Base-by-base conservation (phyloP, 1,139 yeast species). In the Pichia sp. region DNA sequence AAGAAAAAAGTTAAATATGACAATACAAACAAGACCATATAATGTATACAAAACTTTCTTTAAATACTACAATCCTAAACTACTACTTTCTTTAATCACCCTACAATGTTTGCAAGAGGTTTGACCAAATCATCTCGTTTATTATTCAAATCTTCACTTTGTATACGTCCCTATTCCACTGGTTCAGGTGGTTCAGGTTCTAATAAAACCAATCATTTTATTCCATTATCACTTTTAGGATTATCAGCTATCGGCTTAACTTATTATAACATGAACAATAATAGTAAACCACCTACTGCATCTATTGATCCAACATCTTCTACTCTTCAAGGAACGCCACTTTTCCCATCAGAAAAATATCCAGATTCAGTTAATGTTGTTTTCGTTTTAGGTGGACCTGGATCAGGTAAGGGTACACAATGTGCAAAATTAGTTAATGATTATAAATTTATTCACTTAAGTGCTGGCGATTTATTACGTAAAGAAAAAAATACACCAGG, bases 341-440 rank as follows among this genome's bases (percentile, higher is more conserved):
- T 42, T 16, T 48, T 40, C 26, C 43, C 43, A 21, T 24, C 38
- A 8, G 37, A 44, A 22, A 34, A 41, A 30, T 37, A 30, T 26
- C 30, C 31, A 8, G 48, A 39, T 14, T 15, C 43, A 44, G 76
- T 85, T 25, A 76, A 85, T 25, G 95, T 91, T 7, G 73, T 91
- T 23, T 91, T 86, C 61, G 96, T 91, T 7, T 74, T 91, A 30
- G 95, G 95, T 30, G 76, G 89, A 2, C 89, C 89, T 3, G 96
- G 98, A 14, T 82, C 95, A 15, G 98, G 98, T 31, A 91, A 91
- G 60, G 98, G 98, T 44, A 91, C 98, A 2, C 98, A 91, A 64
- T 87, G 96, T 67, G 84, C 80, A 32, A 83, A 76, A 56, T 71
- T 91, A 45, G 96, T 91, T 33, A 65, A 72, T 18, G 86, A 88